phyloP scores from a whole-genome alignment of 805 yeast genomes.

The Zygosaccharomyces bailii region DNA sequence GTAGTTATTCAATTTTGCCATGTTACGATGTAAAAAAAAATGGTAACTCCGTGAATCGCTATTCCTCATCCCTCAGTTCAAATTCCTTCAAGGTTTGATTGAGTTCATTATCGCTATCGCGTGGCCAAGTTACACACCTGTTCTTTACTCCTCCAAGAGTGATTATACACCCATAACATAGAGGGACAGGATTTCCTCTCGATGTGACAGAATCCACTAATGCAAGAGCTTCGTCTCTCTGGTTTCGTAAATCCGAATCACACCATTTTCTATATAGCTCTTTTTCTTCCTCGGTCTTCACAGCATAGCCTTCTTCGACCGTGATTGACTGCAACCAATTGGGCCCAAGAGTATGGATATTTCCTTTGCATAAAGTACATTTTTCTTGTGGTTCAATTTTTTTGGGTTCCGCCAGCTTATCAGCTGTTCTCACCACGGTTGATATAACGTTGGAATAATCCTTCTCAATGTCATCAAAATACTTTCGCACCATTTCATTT shows the following conservation, averaged over 20 bases:
- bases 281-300: slow-evolving; percentile 43
- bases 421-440: slow-evolving; percentile 87
- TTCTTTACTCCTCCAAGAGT: slow-evolving; percentile 46
- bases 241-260: slow-evolving; percentile 25
- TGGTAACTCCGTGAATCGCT: background rate
- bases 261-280: slow-evolving; percentile 38
- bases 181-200: slow-evolving; percentile 24
- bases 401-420: slow-evolving; percentile 58
- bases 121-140: slow-evolving; percentile 40
- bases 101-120: slow-evolving; percentile 31
- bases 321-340: slow-evolving; percentile 70
- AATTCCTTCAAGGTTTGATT: slow-evolving; percentile 47
- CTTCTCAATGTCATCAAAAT: slow-evolving; percentile 66
- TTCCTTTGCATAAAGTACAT: slow-evolving; percentile 58
- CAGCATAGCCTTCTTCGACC: slow-evolving; percentile 51
- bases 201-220: slow-evolving; percentile 23
- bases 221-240: slow-evolving; percentile 16
- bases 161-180: slow-evolving; percentile 78
- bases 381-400: slow-evolving; percentile 14
- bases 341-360: slow-evolving; percentile 54
- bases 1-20: slow-evolving; percentile 1
- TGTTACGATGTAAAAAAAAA: slow-evolving; percentile 1
- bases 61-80: slow-evolving; percentile 42
- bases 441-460: slow-evolving; percentile 88
- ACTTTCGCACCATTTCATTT: slow-evolving; percentile 70